Conservation (phyloP, 2,329 filamentous ascomycete species). For the Pseudogymnoascus sp. region DNA sequence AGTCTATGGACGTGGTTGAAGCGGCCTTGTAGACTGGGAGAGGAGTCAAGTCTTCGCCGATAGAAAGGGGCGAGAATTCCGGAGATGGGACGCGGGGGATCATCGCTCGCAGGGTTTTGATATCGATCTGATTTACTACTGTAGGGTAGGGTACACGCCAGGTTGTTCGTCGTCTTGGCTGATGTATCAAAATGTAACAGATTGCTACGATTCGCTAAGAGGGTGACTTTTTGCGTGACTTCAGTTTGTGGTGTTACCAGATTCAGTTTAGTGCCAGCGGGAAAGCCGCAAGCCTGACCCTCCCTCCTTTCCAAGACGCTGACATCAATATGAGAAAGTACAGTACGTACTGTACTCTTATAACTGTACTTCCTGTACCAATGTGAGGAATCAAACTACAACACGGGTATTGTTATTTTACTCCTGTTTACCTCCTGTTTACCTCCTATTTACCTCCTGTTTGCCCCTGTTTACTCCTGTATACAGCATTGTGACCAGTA, state of each 20-base stretch:
- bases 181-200: conserved; percentile 9
- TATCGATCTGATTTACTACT: neutral
- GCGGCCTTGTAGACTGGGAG: conserved; percentile 53
- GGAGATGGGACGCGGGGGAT: conserved; percentile 26
- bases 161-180: conserved; percentile 9
- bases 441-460: neutral
- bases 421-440: neutral
- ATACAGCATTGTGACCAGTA: neutral
- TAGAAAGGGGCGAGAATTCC: conserved; percentile 30
- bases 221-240: conserved; percentile 6
- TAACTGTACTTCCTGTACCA: neutral
- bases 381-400: neutral
- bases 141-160: neutral
- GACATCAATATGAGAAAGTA: conserved; percentile 8
- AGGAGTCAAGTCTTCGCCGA: conserved; percentile 51
- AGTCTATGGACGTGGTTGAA: conserved; percentile 49
- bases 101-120: conserved; percentile 20
- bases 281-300: neutral
- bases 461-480: neutral
- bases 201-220: conserved; percentile 10
- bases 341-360: neutral
- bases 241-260: neutral
- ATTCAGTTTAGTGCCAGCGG: neutral
- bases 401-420: neutral
- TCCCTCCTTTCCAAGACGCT: conserved; percentile 6